These are phyloP conservation scores for Zea mays DNA, from an alignment of 176 grass and related monocot genomes.

Conservation along the genomic window DNA sequence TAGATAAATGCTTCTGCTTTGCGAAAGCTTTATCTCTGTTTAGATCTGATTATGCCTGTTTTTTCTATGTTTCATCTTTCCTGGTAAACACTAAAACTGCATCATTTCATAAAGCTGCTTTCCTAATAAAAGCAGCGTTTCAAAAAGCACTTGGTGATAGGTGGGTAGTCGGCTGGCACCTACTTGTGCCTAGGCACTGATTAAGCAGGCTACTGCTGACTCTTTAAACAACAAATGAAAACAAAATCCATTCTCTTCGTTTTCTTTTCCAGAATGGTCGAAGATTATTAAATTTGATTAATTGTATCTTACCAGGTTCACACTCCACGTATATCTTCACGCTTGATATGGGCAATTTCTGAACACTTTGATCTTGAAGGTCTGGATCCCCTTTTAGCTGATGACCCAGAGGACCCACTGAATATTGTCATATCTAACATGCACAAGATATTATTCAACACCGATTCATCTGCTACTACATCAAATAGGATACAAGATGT, in stretches of 20 bases:
- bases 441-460: slow-evolving; percentile 93
- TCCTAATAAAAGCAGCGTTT: not conserved
- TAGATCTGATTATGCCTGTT: slow-evolving; percentile 13
- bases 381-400: slow-evolving; percentile 94
- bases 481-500: slow-evolving; percentile 93
- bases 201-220: not conserved
- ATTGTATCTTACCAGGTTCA: slow-evolving; percentile 62
- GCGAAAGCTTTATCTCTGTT: slow-evolving; percentile 19
- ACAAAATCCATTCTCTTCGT: not conserved
- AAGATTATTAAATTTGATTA: slow-evolving; percentile 26
- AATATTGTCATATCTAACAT: slow-evolving; percentile 98
- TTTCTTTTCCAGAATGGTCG: not conserved
- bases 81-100: slow-evolving; percentile 16
- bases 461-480: slow-evolving; percentile 70
- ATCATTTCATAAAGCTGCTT: slow-evolving; percentile 17
- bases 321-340: slow-evolving; percentile 79
- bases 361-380: slow-evolving; percentile 99
- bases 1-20: slow-evolving; percentile 6
- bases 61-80: slow-evolving; percentile 19
- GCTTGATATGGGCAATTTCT: slow-evolving; percentile 90
- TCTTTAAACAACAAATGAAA: not conserved
- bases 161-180: not conserved
- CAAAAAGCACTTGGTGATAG: not conserved
- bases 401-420: slow-evolving; percentile 95
- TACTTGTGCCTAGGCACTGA: not conserved